phyloP scores from a whole-genome alignment of 129 eudicot species.

The Lactuca sativa region DNA sequence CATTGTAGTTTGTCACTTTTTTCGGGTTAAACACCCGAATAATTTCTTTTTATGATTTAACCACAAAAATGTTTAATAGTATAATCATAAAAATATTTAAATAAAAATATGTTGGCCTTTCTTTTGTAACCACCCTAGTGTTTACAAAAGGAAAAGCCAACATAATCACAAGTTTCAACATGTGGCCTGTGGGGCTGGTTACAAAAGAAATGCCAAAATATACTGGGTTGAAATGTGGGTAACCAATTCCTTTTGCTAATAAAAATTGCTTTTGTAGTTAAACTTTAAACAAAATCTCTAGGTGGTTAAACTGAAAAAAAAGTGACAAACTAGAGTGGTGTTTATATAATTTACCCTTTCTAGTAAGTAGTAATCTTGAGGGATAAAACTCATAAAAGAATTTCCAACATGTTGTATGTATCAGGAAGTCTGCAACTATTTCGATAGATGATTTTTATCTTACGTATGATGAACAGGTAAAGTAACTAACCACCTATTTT shows the following conservation, averaged over 20 bases:
- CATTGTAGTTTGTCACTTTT: too few relatives aligned
- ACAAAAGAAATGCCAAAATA: too few relatives aligned
- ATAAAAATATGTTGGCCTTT: too few relatives aligned
- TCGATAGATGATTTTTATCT: constrained; percentile 94
- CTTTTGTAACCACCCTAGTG: too few relatives aligned
- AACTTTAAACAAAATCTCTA: too few relatives aligned
- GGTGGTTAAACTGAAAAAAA: neutral
- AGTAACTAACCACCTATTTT: neutral
- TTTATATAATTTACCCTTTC: neutral
- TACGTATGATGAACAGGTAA: constrained; percentile 90
- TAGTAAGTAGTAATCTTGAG: constrained; percentile 2
- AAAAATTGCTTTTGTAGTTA: neutral
- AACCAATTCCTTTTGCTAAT: neutral
- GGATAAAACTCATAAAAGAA: neutral
- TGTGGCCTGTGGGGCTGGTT: too few relatives aligned
- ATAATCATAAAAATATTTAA: too few relatives aligned
- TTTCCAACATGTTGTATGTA: constrained; percentile 31
- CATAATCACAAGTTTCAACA: too few relatives aligned
- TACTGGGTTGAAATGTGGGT: neutral
- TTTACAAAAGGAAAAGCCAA: too few relatives aligned
- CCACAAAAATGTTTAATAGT: too few relatives aligned
- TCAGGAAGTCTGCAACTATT: constrained; percentile 87
- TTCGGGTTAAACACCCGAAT: too few relatives aligned
- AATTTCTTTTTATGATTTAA: too few relatives aligned
- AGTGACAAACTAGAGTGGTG: neutral